Evolutionary conservation across 1,139 yeast species (phyloP).

Genomic region (Sugiyamaella xylanicola): DNA sequence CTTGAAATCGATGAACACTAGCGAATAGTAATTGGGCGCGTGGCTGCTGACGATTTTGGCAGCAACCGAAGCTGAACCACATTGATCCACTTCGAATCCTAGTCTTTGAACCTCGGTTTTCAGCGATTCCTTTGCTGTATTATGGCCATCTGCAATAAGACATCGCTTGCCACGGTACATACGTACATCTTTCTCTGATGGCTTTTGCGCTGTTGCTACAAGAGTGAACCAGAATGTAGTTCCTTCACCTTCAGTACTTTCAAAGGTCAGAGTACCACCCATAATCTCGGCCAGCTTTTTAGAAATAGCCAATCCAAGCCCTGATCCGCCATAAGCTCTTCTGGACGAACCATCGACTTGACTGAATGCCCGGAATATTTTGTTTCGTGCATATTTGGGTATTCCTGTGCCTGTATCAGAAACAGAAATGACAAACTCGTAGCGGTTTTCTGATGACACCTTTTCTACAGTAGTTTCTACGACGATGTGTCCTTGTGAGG

Average conservation of each 20-base stretch:
- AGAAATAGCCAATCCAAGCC: slow-evolving; percentile 61
- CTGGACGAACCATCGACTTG: slow-evolving; percentile 64
- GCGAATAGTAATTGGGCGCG: slow-evolving; percentile 28
- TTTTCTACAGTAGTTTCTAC: slow-evolving; percentile 47
- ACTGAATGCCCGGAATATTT: slow-evolving; percentile 60
- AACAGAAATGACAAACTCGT: slow-evolving; percentile 50
- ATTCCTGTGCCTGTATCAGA: slow-evolving; percentile 67
- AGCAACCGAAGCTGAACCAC: slow-evolving; percentile 29
- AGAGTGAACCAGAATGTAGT: slow-evolving; percentile 53
- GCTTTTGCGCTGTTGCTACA: slow-evolving; percentile 38
- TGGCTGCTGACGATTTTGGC: slow-evolving; percentile 25
- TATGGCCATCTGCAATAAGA: slow-evolving; percentile 45
- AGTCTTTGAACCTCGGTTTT: slow-evolving; percentile 39
- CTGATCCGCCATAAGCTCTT: slow-evolving; percentile 62
- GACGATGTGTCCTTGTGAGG: slow-evolving; percentile 51
- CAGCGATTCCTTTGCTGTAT: slow-evolving; percentile 45
- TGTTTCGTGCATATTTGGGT: slow-evolving; percentile 51
- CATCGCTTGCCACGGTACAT: slow-evolving; percentile 39
- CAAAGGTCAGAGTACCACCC: slow-evolving; percentile 59
- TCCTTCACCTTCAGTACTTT: slow-evolving; percentile 55
- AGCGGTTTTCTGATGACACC: slow-evolving; percentile 44
- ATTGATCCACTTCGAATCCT: slow-evolving; percentile 44
- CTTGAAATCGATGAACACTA: slow-evolving; percentile 36
- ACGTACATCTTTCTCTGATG: slow-evolving; percentile 35
- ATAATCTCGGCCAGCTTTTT: slow-evolving; percentile 59